These are phyloP conservation scores for Boletus pseudo-olivaceus DNA, from an alignment of 768 basidiomycete species.

Conservation along the genomic window DNA sequence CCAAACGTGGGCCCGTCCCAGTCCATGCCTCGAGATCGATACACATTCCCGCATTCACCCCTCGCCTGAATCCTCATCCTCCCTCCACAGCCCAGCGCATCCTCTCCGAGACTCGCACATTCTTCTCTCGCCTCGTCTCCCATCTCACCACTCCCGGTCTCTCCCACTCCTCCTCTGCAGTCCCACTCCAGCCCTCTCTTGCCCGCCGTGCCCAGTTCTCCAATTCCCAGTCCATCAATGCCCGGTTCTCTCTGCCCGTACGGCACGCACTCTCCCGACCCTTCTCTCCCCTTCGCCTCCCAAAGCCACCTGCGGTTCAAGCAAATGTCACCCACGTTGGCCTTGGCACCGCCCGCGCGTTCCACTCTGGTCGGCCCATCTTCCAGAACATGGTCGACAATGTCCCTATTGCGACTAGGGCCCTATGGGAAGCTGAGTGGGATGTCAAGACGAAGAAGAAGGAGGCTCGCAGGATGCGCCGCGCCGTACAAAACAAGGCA, in stretches of 20 bases:
- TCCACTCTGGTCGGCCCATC: conserved; percentile 67
- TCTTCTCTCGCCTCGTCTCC: conserved; percentile 53
- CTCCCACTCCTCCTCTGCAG: conserved; percentile 28
- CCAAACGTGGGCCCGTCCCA: neutral
- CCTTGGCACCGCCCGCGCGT: conserved; percentile 71
- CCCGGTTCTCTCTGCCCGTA: conserved; percentile 54
- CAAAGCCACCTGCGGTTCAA: conserved; percentile 50
- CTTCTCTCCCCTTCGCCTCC: conserved; percentile 49
- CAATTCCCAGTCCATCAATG: conserved; percentile 42
- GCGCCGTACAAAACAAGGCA: conserved; percentile 18
- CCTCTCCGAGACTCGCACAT: conserved; percentile 49
- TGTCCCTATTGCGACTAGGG: conserved; percentile 71
- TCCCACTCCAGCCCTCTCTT: conserved; percentile 3
- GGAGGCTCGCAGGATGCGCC: conserved; percentile 23
- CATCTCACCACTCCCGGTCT: conserved; percentile 56
- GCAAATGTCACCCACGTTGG: conserved; percentile 63
- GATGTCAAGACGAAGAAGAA: conserved; percentile 54
- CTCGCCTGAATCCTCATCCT: conserved; percentile 19
- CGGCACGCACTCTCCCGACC: conserved; percentile 49
- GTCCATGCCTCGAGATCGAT: conserved; percentile 35
- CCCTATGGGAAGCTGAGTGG: conserved; percentile 72
- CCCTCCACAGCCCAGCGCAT: conserved; percentile 41
- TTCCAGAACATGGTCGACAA: conserved; percentile 81
- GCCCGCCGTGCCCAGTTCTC: conserved; percentile 16
- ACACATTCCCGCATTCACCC: conserved; percentile 42